Evolutionary conservation across 2,329 filamentous ascomycete genomes (phyloP), one percentile per base, ranked within the genome.

Genomic region (Monosporascus sp.): DNA sequence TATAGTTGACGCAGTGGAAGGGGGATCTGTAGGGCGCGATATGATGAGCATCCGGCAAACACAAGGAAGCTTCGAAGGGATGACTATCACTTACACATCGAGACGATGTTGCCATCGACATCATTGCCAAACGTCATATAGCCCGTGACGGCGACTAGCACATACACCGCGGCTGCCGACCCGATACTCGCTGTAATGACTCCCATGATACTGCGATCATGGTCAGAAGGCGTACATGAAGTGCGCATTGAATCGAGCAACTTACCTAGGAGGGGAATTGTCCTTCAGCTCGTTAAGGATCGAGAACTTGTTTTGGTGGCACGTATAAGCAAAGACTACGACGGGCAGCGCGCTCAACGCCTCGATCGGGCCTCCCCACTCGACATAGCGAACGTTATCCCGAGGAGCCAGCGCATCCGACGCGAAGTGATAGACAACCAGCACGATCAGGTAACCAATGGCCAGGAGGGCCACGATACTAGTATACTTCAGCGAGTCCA

Each of bases 281-380:
- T 96, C 86, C 54, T 84, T 80, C 60, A 99, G 91, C 72, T 99
- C 94, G 65, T 99, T 99, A 45, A 99, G 75, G 60, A 99, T 96
- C 11, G 93, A 96, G 70, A 99, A 99, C 94, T 99, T 99, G 69
- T 99, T 99, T 67, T 99, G 94, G 71, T 99, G 94, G 69, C 94
- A 99, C 1, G 94, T 99, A 70, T 97, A 99, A n/a, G 93, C 94
- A 77, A 99, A 99, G 2, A 99, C 90, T 53, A 97, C 92, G 51
- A 99, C 91, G 0, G 94, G 94, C 59, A 99, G 84, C 58, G 89
- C 92, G 62, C 90, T 91, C 51, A 99, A 77, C 7, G 88, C 86
- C 37, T 88, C 82, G 9, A 96, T 78, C 3, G 89, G 79, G 7
- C 93, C 90, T 44, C 85, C 87, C 87, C 91, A 96, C 57, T 82